A percentile compares a stretch with the other conserved stretches of the same genome.
Evolutionary conservation across 2,329 filamentous ascomycete species (phyloP).

Genomic region (Sporothrix variecibatus): DNA sequence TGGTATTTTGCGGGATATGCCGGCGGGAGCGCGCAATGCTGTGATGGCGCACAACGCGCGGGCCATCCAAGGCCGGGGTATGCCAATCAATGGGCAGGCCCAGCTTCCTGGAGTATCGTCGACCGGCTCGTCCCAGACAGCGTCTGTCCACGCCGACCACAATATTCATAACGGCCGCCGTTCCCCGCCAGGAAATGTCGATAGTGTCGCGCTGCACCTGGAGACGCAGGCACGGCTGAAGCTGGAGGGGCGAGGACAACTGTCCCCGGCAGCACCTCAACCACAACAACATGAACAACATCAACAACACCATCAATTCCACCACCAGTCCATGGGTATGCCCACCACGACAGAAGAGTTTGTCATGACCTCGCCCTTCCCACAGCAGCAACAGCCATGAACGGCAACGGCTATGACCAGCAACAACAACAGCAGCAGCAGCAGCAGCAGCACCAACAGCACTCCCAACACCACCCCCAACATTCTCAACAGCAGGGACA

Average conservation of each 20-base stretch:
- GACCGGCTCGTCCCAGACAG: background rate
- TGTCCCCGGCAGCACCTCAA: background rate
- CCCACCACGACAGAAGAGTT: background rate
- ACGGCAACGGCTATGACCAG: background rate
- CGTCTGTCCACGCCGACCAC: conserved; percentile 41
- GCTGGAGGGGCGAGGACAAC: conserved; percentile 25
- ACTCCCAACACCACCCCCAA: background rate
- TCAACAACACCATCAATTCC: background rate
- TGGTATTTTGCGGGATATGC: conserved; percentile 56
- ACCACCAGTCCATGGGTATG: background rate
- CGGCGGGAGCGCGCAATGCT: conserved; percentile 30
- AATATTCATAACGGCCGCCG: conserved; percentile 47
- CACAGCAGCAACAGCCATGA: conserved; percentile 2
- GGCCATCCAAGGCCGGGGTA: background rate
- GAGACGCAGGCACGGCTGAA: conserved; percentile 28
- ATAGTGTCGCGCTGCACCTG: conserved; percentile 41
- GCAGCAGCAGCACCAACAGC: background rate
- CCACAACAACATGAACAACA: background rate
- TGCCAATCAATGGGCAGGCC: background rate
- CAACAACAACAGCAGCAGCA: background rate
- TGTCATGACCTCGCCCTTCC: background rate
- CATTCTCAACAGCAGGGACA: background rate
- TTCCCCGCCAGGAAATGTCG: conserved; percentile 43
- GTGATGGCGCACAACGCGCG: conserved; percentile 22
- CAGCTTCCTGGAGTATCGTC: background rate